Base-by-base conservation (phyloP, 2,329 filamentous ascomycete genomes). In the Fusarium tanahbumbuense region DNA sequence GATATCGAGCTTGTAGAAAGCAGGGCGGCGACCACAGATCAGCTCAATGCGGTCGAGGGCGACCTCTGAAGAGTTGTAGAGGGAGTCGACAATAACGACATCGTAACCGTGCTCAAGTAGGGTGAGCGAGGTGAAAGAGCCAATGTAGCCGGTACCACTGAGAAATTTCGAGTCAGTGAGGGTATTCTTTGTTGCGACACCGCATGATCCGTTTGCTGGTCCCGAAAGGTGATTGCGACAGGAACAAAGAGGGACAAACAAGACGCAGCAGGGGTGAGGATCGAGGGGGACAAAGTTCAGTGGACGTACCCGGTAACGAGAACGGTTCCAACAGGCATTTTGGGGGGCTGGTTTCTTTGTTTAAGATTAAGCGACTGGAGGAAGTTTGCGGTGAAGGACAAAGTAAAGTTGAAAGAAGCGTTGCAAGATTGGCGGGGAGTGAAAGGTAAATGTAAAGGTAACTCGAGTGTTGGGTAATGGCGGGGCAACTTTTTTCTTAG, bases 121-220 rank as follows among this genome's bases (percentile, higher is more conserved):
- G 56, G 94, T 91, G 54, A 99, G 90, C 60, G 93, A 86, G 67
- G 96, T 99, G 87, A 98, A 98, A 53, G 95, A 98, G 80, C 96
- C 96, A 82, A 99, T 99, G 87, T 99, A 99, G 85, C 96, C 96
- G 72, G 94, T 97, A 78, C 96, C 96, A 88, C 96, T 98, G 80
- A 64, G 75, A 73, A 16, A 32, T 37, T 20, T 41, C 48, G 42
- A 60, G 37, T 78, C 63, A 77, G 75, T 66, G 64, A 71, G 45
- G 44, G 41, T 18, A 18, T 62, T 68, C 47, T 64, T 62, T 65
- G 60, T 57, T 56, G 68, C 64, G 68, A 54, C 68, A 63, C 28
- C 32, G 20, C n/a, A 53, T 40, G 52, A 56, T 50, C 54, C 13
- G 53, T 46, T 50, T 30, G 44, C 9, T 56, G 23, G 15, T n/a